Evolutionary conservation across 1,139 yeast genomes (phyloP).

Genomic region (Schwanniomyces etchellsii): DNA sequence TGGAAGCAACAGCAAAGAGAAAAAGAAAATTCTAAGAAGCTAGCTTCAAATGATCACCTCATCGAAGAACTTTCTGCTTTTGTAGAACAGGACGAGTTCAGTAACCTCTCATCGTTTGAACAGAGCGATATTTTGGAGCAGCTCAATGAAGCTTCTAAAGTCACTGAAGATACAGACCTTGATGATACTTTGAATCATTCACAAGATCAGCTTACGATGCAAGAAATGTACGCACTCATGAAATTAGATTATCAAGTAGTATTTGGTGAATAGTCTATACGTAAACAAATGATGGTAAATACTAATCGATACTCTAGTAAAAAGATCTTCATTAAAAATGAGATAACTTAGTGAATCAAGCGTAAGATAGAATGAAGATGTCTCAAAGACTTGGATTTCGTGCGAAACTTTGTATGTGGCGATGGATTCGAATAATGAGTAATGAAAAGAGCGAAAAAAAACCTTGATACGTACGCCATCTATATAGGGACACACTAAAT

Average conservation of each 20-base stretch:
- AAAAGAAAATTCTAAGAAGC: constrained; percentile 5
- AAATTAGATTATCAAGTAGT: constrained; percentile 13
- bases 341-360: too few relatives aligned
- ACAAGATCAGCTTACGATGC: constrained; percentile 10
- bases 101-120: constrained; percentile 8
- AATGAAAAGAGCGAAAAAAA: too few relatives aligned
- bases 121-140: constrained; percentile 6
- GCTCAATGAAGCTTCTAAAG: constrained; percentile 2
- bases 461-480: too few relatives aligned
- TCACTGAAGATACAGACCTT: constrained; percentile 4
- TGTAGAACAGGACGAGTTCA: constrained; percentile 9
- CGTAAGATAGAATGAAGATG: too few relatives aligned
- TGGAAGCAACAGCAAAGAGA: constrained; percentile 7
- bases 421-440: too few relatives aligned
- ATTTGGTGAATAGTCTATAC: constrained; percentile 6
- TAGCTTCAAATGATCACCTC: constrained; percentile 5
- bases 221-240: constrained; percentile 11
- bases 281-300: too few relatives aligned
- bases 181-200: constrained; percentile 4
- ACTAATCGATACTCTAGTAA: constrained; percentile 1
- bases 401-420: too few relatives aligned
- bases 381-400: too few relatives aligned
- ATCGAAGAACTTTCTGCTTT: constrained; percentile 5
- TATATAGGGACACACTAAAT: not conserved
- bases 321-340: too few relatives aligned